These are phyloP conservation scores for Dichotomocladium elegans DNA, from an alignment of 371 early-diverging fungal genomes.

Conservation along the genomic window DNA sequence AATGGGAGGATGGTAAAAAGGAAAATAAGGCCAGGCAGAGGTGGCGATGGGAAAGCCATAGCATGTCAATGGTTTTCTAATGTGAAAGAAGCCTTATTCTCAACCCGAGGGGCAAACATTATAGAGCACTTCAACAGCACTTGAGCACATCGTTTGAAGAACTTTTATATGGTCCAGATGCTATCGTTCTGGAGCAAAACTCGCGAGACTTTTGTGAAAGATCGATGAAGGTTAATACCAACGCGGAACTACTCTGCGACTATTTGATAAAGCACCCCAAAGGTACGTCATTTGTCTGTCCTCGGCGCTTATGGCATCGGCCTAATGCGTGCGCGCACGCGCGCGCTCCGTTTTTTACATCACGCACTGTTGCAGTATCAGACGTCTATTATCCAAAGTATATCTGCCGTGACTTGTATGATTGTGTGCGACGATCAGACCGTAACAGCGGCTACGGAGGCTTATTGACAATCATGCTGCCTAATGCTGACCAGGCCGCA, in stretches of 20 bases:
- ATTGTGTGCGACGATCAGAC: constrained; percentile 48
- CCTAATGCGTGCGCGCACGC: too few species aligned
- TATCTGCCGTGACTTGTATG: constrained; percentile 63
- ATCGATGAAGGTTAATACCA: constrained; percentile 68
- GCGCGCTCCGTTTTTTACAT: too few species aligned
- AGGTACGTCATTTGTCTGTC: constrained; percentile 29
- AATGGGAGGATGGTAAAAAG: constrained; percentile 91
- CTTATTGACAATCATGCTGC: constrained; percentile 79
- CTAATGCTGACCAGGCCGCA: constrained; percentile 53
- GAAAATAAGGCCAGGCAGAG: too few species aligned
- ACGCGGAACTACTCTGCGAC: constrained; percentile 76
- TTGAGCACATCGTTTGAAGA: constrained; percentile 70
- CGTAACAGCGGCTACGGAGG: constrained; percentile 84
- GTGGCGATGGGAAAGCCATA: too few species aligned
- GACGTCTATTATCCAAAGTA: constrained; percentile 90
- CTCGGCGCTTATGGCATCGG: constrained; percentile 59
- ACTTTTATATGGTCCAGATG: constrained; percentile 87
- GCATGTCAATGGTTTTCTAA: too few species aligned
- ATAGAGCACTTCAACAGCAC: constrained; percentile 47
- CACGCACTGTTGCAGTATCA: too few species aligned
- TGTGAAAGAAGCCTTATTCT: constrained; percentile 81
- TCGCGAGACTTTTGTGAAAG: constrained; percentile 80
- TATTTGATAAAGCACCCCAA: constrained; percentile 60
- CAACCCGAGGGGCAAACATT: constrained; percentile 67
- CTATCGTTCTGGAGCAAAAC: constrained; percentile 90